These are phyloP conservation scores for Alnus glutinosa DNA, from an alignment of 306 rosid species.

Conservation along the genomic window DNA sequence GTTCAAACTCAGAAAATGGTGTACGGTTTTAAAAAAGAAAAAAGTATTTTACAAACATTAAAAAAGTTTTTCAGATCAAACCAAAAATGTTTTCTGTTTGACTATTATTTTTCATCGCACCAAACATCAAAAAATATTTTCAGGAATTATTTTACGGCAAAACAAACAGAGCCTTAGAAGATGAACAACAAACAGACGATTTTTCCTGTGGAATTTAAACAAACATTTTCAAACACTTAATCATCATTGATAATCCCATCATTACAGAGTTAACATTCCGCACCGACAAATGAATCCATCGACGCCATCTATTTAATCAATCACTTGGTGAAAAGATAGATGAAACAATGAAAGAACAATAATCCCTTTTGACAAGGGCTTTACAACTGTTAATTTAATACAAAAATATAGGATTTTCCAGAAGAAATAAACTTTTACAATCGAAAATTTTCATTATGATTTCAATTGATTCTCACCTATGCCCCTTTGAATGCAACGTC, in stretches of 20 bases:
- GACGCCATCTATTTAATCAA: neutral
- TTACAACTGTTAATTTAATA: constrained; percentile 20
- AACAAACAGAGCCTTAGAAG: too few species aligned
- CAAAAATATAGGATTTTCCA: neutral
- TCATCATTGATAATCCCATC: neutral
- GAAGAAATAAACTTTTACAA: neutral
- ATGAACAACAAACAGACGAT: too few species aligned
- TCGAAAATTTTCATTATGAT: neutral
- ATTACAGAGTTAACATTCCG: neutral
- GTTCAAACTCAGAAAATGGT: too few species aligned
- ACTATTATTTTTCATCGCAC: too few species aligned
- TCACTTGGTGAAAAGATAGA: neutral
- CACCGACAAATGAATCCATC: neutral
- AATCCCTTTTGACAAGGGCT: neutral
- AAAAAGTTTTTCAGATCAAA: too few species aligned
- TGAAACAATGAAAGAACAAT: neutral
- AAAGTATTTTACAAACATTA: too few species aligned
- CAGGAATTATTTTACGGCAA: too few species aligned
- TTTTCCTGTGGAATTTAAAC: too few species aligned
- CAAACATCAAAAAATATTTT: too few species aligned
- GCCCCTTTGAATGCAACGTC: constrained; percentile 28
- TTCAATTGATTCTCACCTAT: constrained; percentile 23
- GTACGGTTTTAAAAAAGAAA: too few species aligned
- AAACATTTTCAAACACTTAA: neutral
- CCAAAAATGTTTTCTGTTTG: too few species aligned